phyloP scores from a whole-genome alignment of 495 filamentous ascomycete species.

The Echria macrotheca region DNA sequence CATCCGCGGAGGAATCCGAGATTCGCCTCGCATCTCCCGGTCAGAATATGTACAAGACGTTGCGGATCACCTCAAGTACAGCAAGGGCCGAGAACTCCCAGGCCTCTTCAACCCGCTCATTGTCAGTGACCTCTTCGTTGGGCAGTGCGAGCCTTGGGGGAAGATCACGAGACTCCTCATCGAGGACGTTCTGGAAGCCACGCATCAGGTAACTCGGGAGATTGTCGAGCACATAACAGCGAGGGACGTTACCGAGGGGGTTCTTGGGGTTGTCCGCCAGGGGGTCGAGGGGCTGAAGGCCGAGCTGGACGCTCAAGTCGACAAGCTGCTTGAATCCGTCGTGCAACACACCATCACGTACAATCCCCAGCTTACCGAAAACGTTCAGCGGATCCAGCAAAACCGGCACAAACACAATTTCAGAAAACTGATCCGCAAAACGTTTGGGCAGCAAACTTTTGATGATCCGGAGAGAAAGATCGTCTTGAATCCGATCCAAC shows the following conservation, averaged over 20 bases:
- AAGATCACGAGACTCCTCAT: slow-evolving; percentile 26
- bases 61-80: slow-evolving; percentile 5
- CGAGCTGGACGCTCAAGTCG: slow-evolving; percentile 16
- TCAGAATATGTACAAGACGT: slow-evolving; percentile 11
- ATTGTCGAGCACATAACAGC: slow-evolving; percentile 13
- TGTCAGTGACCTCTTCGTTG: slow-evolving; percentile 33
- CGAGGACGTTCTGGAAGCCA: slow-evolving; percentile 26
- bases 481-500: slow-evolving; percentile 2
- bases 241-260: slow-evolving; percentile 8
- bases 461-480: slow-evolving; percentile 9
- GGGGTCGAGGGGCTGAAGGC: slow-evolving; percentile 2
- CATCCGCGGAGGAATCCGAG: slow-evolving; percentile 13
- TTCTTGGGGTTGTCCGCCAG: neutral
- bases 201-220: slow-evolving; percentile 16
- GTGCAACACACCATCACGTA: slow-evolving; percentile 45
- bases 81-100: slow-evolving; percentile 32
- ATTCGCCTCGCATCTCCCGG: neutral
- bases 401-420: slow-evolving; percentile 27
- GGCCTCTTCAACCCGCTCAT: slow-evolving; percentile 38
- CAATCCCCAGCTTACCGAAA: slow-evolving; percentile 47
- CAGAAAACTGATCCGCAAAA: slow-evolving; percentile 20
- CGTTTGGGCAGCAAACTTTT: slow-evolving; percentile 3
- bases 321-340: slow-evolving; percentile 22
- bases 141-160: slow-evolving; percentile 36
- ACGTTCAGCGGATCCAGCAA: slow-evolving; percentile 35